Conservation (phyloP, 139 green algal genomes). For the Picochlorum sp. region DNA sequence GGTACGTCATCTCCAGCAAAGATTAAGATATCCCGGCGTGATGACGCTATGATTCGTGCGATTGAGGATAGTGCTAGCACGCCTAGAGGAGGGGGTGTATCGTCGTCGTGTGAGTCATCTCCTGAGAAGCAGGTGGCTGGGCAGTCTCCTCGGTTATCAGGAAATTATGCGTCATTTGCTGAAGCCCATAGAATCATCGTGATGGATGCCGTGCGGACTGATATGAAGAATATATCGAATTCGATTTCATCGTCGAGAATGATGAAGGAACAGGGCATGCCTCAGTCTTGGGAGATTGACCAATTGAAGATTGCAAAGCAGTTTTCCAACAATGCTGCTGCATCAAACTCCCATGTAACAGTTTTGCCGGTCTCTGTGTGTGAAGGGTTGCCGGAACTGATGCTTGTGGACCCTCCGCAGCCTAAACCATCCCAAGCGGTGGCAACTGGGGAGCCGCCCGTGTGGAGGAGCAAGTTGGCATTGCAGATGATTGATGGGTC, state of each 20-base stretch:
- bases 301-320: neutral
- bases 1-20: neutral
- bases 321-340: neutral
- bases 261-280: neutral
- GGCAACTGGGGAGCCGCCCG: constrained; percentile 4
- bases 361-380: constrained; percentile 20
- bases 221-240: constrained; percentile 11
- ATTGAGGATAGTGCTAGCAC: neutral
- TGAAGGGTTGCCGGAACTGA: constrained; percentile 27
- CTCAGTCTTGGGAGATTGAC: constrained; percentile 1
- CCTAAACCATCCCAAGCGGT: constrained; percentile 4
- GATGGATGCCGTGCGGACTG: constrained; percentile 53
- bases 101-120: neutral
- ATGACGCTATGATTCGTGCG: neutral
- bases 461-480: constrained; percentile 33
- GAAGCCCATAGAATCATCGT: constrained; percentile 65
- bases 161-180: constrained; percentile 44
- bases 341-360: constrained; percentile 6
- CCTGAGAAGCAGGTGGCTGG: neutral
- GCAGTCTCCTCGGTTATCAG: constrained; percentile 30
- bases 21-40: neutral
- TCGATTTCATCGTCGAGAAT: neutral
- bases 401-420: constrained; percentile 16
- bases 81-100: neutral
- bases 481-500: constrained; percentile 25